phyloP scores from a whole-genome alignment of 345 rosid species.

The Eucalyptus lansdowneana region DNA sequence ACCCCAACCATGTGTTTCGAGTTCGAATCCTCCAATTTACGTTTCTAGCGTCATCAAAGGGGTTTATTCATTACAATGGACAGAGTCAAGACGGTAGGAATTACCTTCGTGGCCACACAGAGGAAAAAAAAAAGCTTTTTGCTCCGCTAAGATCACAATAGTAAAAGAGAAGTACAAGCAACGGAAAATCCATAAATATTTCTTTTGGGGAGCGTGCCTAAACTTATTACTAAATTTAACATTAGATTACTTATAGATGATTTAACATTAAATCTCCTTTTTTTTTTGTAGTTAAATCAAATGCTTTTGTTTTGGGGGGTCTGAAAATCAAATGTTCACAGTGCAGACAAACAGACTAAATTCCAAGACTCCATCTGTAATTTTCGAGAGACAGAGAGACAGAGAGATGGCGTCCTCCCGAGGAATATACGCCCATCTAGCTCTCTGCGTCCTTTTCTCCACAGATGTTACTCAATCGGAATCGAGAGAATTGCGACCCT shows the following conservation, averaged over 20 bases:
- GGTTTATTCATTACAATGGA: background rate
- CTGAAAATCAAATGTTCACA: background rate
- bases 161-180: background rate
- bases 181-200: background rate
- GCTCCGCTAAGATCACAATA: background rate
- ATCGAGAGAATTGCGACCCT: conserved; percentile 2
- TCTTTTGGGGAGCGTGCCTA: background rate
- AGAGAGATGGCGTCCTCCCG: background rate
- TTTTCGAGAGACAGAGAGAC: background rate
- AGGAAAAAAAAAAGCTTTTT: background rate
- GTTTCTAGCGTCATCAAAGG: background rate
- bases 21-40: background rate
- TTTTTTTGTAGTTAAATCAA: background rate
- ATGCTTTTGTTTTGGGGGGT: too few relatives aligned
- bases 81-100: background rate
- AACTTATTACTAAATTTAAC: background rate
- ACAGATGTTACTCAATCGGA: background rate
- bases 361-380: background rate
- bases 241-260: too few relatives aligned
- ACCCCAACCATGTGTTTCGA: background rate
- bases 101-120: too few relatives aligned
- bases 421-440: background rate
- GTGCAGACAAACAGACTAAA: background rate
- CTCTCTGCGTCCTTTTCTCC: background rate
- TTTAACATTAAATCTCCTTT: too few relatives aligned